These are phyloP conservation scores for Metarhizium sp. DNA, from an alignment of 2,329 filamentous ascomycete genomes.

Conservation along the genomic window DNA sequence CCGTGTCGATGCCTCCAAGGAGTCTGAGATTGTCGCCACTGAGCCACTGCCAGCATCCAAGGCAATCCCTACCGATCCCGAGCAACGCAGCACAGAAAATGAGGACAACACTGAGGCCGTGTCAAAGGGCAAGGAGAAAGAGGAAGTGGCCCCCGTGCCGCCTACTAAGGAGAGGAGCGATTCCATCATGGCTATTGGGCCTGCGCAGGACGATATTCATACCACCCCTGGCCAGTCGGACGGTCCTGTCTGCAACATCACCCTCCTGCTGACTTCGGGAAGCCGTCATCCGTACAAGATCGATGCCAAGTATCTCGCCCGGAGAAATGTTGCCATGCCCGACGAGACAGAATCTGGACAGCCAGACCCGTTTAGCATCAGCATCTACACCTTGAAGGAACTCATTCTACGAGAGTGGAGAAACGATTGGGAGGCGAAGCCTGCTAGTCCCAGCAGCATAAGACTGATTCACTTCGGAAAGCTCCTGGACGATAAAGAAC, in stretches of 20 bases:
- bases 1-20: conserved; percentile 7
- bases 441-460: conserved; percentile 80
- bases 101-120: conserved; percentile 11
- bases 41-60: conserved; percentile 9
- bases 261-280: conserved; percentile 71
- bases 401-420: conserved; percentile 90
- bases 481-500: conserved; percentile 79
- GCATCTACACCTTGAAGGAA: conserved; percentile 89
- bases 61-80: conserved; percentile 8
- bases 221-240: conserved; percentile 20
- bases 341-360: conserved; percentile 48
- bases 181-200: conserved; percentile 32
- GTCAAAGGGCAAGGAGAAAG: conserved; percentile 26
- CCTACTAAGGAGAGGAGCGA: conserved; percentile 23
- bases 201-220: conserved; percentile 32
- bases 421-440: conserved; percentile 81
- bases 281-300: conserved; percentile 84
- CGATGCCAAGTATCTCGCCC: conserved; percentile 74
- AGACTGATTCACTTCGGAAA: conserved; percentile 87
- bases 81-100: conserved; percentile 10
- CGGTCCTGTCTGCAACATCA: conserved; percentile 57
- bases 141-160: conserved; percentile 15
- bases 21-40: conserved; percentile 9
- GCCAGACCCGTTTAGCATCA: conserved; percentile 79
- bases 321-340: conserved; percentile 69